Conservation (phyloP, 768 basidiomycete genomes). For the Antrodiella citrinella region DNA sequence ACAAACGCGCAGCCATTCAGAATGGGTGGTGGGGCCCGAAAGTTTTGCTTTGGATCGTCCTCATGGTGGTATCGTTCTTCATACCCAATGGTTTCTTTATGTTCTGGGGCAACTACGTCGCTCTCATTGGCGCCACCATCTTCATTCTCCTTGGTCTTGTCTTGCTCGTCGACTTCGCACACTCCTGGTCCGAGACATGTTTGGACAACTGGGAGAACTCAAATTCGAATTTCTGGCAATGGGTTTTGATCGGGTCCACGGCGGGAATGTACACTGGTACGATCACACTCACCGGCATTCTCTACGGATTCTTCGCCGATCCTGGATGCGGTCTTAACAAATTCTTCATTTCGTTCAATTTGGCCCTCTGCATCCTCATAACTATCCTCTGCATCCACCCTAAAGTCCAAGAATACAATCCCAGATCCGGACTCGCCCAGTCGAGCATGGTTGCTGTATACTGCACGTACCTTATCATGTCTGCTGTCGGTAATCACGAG, state of each 20-base stretch:
- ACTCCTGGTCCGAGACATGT: constrained; percentile 97
- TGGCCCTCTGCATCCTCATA: constrained; percentile 69
- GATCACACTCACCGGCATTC: constrained; percentile 77
- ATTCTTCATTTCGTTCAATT: constrained; percentile 96
- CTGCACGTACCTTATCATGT: constrained; percentile 91
- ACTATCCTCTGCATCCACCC: constrained; percentile 82
- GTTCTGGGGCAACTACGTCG: constrained; percentile 92
- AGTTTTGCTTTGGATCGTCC: constrained; percentile 78
- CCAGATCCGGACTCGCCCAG: constrained; percentile 91
- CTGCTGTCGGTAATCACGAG: constrained; percentile 88
- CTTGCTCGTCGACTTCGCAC: constrained; percentile 96
- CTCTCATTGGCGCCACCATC: constrained; percentile 84
- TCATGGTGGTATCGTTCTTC: constrained; percentile 80
- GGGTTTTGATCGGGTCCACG: constrained; percentile 89
- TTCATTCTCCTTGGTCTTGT: constrained; percentile 98
- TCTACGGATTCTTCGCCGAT: constrained; percentile 88
- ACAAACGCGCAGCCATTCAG: constrained; percentile 92
- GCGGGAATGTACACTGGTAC: constrained; percentile 79
- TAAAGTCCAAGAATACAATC: constrained; percentile 83
- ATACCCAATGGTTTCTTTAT: constrained; percentile 98
- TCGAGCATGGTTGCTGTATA: constrained; percentile 97
- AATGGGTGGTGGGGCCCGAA: constrained; percentile 99
- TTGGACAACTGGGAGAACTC: constrained; percentile 91
- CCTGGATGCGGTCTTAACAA: constrained; percentile 85
- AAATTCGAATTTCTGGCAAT: constrained; percentile 89